phyloP scores from a whole-genome alignment of 148 eudicot species.

The Rhododendron ferrugineum region DNA sequence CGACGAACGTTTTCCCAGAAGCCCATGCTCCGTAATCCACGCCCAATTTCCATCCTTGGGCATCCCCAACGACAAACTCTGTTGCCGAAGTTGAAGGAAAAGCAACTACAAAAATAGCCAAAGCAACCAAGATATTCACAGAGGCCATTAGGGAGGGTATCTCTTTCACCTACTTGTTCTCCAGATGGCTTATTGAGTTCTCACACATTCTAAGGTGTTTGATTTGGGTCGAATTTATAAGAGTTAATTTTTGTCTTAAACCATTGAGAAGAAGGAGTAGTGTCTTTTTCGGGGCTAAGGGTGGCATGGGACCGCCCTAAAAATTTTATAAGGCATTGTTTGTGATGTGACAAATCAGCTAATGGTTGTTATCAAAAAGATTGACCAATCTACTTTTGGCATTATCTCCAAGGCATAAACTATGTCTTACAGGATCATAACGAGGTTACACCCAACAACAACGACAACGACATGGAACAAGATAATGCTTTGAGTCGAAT shows the following conservation, averaged over 20 bases:
- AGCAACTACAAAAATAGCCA: conserved; percentile 6
- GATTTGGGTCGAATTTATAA: not conserved
- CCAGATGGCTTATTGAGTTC: not conserved
- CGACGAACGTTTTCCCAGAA: conserved; percentile 22
- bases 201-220: not conserved
- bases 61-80: conserved; percentile 22
- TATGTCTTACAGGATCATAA: too few species aligned
- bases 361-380: not conserved
- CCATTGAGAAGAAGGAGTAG: not conserved
- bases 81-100: conserved; percentile 17
- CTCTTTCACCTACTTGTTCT: not conserved
- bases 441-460: too few species aligned
- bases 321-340: not conserved
- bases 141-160: not conserved
- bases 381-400: not conserved
- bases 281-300: not conserved
- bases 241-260: not conserved
- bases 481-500: too few species aligned
- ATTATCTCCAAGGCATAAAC: too few species aligned
- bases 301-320: not conserved
- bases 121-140: not conserved
- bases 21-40: conserved; percentile 37
- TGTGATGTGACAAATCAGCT: not conserved
- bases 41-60: conserved; percentile 23
- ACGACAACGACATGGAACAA: too few species aligned